These are phyloP conservation scores for Durusdinium trenchii DNA, from an alignment of 73 alveolate species.

Conservation along the genomic window DNA sequence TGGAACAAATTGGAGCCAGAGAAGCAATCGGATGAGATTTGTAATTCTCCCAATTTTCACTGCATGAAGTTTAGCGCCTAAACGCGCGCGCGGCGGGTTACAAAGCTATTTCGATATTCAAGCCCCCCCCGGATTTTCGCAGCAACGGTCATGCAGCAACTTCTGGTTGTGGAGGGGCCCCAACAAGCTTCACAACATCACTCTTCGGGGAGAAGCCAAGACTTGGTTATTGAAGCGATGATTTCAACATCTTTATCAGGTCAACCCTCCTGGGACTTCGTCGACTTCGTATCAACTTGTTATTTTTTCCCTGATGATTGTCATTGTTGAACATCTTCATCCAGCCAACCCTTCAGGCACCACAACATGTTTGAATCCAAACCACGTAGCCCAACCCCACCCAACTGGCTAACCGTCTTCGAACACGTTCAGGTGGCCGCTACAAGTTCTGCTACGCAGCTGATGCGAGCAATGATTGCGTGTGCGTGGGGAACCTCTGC, in stretches of 20 bases:
- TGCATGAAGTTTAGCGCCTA: too few species aligned
- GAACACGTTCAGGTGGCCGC: constrained; percentile 48
- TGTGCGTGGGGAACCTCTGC: constrained; percentile 40
- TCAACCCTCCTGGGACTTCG: background rate
- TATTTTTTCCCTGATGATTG: background rate
- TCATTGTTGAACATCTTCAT: background rate
- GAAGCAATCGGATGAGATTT: too few species aligned
- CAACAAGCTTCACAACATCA: background rate
- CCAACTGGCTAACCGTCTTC: too few species aligned
- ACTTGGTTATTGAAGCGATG: too few species aligned
- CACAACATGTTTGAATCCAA: background rate
- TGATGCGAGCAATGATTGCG: constrained; percentile 53
- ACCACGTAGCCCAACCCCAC: background rate
- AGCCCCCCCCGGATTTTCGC: too few species aligned
- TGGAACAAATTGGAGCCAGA: too few species aligned
- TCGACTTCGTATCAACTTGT: background rate
- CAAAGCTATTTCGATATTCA: too few species aligned
- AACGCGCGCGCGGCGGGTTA: too few species aligned
- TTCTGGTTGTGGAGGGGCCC: too few species aligned
- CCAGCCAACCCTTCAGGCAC: background rate
- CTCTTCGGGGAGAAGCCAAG: background rate
- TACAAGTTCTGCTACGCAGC: constrained; percentile 42
- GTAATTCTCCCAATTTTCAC: too few species aligned
- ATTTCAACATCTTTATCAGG: too few species aligned
- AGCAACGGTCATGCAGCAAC: too few species aligned